phyloP scores from a whole-genome alignment of 306 rosid genomes.

The Cicer yamashitae region DNA sequence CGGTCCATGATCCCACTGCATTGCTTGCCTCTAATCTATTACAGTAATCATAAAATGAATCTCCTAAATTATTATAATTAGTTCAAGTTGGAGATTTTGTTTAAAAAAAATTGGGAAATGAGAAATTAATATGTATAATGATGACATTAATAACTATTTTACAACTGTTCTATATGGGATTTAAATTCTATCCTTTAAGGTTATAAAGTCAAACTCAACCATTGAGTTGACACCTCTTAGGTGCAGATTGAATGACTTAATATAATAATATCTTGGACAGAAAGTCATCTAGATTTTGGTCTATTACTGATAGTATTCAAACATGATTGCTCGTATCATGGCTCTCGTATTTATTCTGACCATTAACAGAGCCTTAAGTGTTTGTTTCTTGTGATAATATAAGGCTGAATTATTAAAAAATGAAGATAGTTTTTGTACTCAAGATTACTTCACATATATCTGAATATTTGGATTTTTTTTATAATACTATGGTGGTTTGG shows the following conservation, averaged over 20 bases:
- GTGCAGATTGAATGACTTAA: slow-evolving; percentile 22
- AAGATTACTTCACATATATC: slow-evolving; percentile 27
- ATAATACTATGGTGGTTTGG: slow-evolving; percentile 4
- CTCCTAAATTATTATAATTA: slow-evolving; percentile 2
- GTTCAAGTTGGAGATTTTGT: not conserved
- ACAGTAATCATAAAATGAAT: slow-evolving; percentile 1
- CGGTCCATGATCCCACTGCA: slow-evolving; percentile 12
- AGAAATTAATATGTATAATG: too few relatives aligned
- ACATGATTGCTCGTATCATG: too few relatives aligned
- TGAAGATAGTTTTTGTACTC: slow-evolving; percentile 10
- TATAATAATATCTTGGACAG: slow-evolving; percentile 9
- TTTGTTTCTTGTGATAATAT: not conserved
- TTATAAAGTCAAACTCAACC: too few relatives aligned
- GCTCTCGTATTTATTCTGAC: too few relatives aligned
- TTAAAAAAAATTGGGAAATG: too few relatives aligned
- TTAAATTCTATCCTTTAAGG: too few relatives aligned
- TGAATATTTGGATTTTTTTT: slow-evolving; percentile 6
- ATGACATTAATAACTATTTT: too few relatives aligned
- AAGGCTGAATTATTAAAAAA: slow-evolving; percentile 16
- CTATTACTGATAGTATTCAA: not conserved
- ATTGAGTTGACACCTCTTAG: too few relatives aligned
- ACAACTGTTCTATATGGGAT: too few relatives aligned
- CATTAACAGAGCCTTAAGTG: not conserved
- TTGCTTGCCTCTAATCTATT: slow-evolving; percentile 16
- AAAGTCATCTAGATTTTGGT: slow-evolving; percentile 35